Evolutionary conservation across 2,329 filamentous ascomycete species (phyloP), one percentile per base, ranked within the genome.

Genomic region (Aspergillus jensenii): DNA sequence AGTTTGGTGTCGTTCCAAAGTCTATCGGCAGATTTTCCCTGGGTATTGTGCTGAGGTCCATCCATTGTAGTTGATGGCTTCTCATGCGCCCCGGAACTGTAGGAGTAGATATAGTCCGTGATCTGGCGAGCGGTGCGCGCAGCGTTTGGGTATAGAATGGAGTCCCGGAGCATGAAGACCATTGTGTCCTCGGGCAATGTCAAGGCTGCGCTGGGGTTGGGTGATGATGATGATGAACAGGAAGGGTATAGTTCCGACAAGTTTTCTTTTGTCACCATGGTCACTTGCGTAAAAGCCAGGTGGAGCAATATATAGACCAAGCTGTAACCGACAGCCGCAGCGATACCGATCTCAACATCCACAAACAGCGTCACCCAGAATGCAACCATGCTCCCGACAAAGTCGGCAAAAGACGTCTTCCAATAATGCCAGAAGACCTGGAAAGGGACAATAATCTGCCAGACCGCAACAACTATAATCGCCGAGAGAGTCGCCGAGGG

Each of bases 381-480:
- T 74, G 95, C 93, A 9, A 90, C 84, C 66, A 97, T 92, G 82
- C 96, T 98, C 71, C 98, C 91, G 51, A 95, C 65, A 0, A 96
- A 90, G 71, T 99, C 93, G 3, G 97, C 71, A 0, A 93, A 93
- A 0, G 91, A 95, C 6, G 96, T 90, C 46, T 87, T 85, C 93
- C 93, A 98, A 78, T 97, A 98, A 68, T 93, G 90, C 74, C 96
- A 96, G 15, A 97, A 83, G 0, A 89, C 92, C 71, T 96, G 91
- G 3, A 93, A 93, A 0, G 91, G 87, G 0, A 93, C 96, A 72
- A 98, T 90, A 54, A 99, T 78, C 72, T 97, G 93, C 56, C 90
- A 90, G 3, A 98, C 93, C 3, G 93, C 93, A 72, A 97, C 93
- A 62, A 98, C 96, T 65, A 98, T 96, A 69, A 98, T 90, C 17